Evolutionary conservation across 805 yeast genomes (phyloP), one percentile per base, ranked within the genome.

Genomic region (Candida xyloterini): DNA sequence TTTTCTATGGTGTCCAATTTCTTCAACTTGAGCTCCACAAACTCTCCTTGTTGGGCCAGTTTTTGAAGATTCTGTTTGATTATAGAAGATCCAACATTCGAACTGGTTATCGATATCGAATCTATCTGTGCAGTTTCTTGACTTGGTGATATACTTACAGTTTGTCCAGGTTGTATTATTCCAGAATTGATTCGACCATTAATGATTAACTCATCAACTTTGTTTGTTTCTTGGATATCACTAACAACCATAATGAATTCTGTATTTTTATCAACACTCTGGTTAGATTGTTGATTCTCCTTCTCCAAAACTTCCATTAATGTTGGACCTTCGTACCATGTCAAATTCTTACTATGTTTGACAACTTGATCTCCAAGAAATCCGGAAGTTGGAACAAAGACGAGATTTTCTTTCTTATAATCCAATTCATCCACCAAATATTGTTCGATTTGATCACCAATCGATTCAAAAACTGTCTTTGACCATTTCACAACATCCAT

Each of bases 121-220:
- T 74, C 76, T 9, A 79, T 70, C 40, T 67, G 66, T 10, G 69
- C 61, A 6, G 50, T 41, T 44, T 66, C 71, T 11, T 66, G 68
- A 11, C 74, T 68, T 5, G 91, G 93, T 16, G 72, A 72, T 1
- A 76, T 63, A 3, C 70, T 56, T 7, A 84, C 66, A 0, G 81
- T 68, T 54, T 87, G 88, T 16, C 90, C 93, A 1, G 76, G 72
- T 60, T 84, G 87, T 25, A 86, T 68, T 5, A 68, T 57, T 2
- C 96, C 96, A 10, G 80, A 65, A 35, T 76, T 73, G 1, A 86
- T 68, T 40, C 87, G 71, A 2, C 95, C 96, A 23, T 72, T 62
- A 7, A 85, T 62, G 1, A 70, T 62, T 21, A 82, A 63, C 44
- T 76, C 74, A 15, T 74, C 71, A 5, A 69, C 65, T 23, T 67